Evolutionary conservation across 2,329 filamentous ascomycete species (phyloP), one percentile per base, ranked within the genome.

Genomic region (Helminthosporium solani): DNA sequence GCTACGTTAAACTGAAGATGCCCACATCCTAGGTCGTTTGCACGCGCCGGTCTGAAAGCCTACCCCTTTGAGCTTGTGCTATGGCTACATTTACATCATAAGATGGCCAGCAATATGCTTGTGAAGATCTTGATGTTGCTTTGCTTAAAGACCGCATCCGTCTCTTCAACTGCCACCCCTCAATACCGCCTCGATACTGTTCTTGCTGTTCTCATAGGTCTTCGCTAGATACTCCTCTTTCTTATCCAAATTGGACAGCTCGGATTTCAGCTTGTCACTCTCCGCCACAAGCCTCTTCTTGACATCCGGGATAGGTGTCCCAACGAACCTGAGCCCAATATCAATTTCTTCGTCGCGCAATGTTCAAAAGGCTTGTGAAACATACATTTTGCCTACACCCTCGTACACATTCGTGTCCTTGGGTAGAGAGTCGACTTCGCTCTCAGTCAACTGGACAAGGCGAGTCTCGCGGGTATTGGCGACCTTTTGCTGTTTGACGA

Each of bases 341-440:
- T 40, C 30, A 35, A 28, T 44, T 14, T 42, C 30, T 6, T 27
- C 2, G 11, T 33, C 25, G n/a, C 23, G 23, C 15, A 21, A 38
- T 9, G 21, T 36, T n/a, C 35, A 11, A 33, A 14, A 44, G 23
- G 35, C 55, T 47, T 30, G 19, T 14, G 16, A 31, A 33, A 46
- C 47, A n/a, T 58, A 96, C 94, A 99, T 97, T 75, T 97, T 99
- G 41, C 94, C 94, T 9, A 97, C 87, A 5, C 92, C 92, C 73
- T 97, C 92, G 63, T 97, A 99, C 21, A 96, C 83, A 25, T 85
- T 85, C 0, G 90, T 94, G 38, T 86, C 81, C 15, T 80, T 69
- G 3, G 90, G 86, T 50, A 99, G 73, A 6, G 82, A 79, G n/a
- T 83, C 81, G 40, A 97, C 78, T 72, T 99, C 94, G 54, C 81